Base-by-base conservation (phyloP, 257 asterid species). In the Mitragyna speciosa region DNA sequence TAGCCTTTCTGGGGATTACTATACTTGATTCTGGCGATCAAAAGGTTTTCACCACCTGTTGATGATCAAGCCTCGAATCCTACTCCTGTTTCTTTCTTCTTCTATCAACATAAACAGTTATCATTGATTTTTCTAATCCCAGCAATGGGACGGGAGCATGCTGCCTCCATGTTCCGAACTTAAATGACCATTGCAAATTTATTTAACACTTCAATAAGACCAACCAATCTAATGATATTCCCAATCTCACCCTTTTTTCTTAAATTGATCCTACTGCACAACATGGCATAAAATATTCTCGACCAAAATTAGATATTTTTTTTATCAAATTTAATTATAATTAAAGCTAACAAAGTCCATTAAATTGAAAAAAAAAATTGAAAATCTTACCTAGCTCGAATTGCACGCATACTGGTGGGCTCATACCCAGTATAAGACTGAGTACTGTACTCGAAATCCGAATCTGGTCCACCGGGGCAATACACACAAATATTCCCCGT, bases 331-430 rank as follows among this genome's bases (percentile, higher is more conserved):
- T 66, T 33, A 20, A 33, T 15, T 66, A 14, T 15, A 31, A 12
- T 28, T 0, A 33, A 67, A 31, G 12, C 39, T 7, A 2, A 26
- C 8, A 54, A 7, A 26, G 0, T 61, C 36, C 36, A 61, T n/a
- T 12, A 36, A 4, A 36, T 36, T 36, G 3, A 7, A 26, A 61
- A n/a, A n/a, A n/a, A n/a, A 36, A 41, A 70, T 20, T 11, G 31
- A 10, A 79, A n/a, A 54, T 43, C 79, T 68, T 80, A 92, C 99
- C 99, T 92, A 74, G 99, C 98, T 87, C 99, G 92, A 82, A 96
- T 96, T 24, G 99, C 99, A 63, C 98, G 86, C 99, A 96, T 96
- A 83, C 99, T 96, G 58, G 99, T 96, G 19, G 99, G 99, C 83
- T 96, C 99, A 79, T 96, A 94, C 19, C 99, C 99, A 31, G 99